phyloP scores from a whole-genome alignment of 169 alveolate species.

The Pseudocohnilembus persalinus region DNA sequence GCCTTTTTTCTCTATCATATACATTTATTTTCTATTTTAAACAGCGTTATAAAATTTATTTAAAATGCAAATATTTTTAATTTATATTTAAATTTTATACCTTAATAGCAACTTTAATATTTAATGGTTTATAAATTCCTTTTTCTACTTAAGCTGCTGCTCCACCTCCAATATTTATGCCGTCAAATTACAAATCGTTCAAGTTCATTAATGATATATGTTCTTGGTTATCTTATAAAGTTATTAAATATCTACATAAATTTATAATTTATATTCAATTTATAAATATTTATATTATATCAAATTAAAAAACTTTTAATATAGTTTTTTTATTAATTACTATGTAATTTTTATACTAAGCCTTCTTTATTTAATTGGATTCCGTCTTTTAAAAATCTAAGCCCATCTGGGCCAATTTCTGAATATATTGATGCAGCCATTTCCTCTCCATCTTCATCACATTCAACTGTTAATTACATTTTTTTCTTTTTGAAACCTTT shows the following conservation, averaged over 20 bases:
- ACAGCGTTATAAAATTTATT: too few relatives aligned
- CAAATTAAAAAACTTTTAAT: too few relatives aligned
- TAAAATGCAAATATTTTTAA: background rate
- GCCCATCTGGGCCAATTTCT: slow-evolving; percentile 44
- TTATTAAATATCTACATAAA: too few relatives aligned
- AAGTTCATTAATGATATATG: background rate
- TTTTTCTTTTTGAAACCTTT: background rate
- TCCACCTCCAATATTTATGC: slow-evolving; percentile 38
- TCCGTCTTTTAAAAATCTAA: slow-evolving; percentile 28
- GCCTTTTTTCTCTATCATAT: slow-evolving; percentile 79
- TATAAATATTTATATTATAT: too few relatives aligned
- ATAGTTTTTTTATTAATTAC: too few relatives aligned
- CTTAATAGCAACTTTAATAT: slow-evolving; percentile 48
- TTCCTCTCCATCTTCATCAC: slow-evolving; percentile 19
- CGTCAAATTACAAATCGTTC: background rate
- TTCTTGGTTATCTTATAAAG: background rate
- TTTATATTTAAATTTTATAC: slow-evolving; percentile 4
- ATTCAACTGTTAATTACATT: background rate
- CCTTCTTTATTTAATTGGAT: slow-evolving; percentile 34
- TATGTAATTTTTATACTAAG: background rate
- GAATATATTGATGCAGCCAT: slow-evolving; percentile 25
- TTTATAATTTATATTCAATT: too few relatives aligned
- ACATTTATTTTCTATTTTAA: slow-evolving; percentile 62
- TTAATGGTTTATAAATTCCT: slow-evolving; percentile 43
- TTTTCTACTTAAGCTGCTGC: slow-evolving; percentile 49